phyloP scores from a whole-genome alignment of 805 yeast species.

The Wickerhamiella vanderwaltii region DNA sequence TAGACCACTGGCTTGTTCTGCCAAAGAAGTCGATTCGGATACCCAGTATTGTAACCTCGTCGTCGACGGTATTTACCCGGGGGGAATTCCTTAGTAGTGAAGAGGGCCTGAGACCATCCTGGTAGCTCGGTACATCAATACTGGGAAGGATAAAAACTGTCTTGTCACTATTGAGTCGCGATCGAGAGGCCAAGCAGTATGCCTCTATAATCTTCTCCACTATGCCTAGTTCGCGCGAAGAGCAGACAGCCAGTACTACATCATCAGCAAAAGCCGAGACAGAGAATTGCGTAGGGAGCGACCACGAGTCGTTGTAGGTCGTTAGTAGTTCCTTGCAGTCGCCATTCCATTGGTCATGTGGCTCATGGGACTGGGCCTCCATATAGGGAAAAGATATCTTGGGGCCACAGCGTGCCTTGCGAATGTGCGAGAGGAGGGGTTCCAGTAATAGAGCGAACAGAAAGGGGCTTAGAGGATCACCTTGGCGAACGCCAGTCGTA shows the following conservation, averaged over 20 bases:
- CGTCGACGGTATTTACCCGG: too few species aligned
- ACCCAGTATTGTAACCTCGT: neutral
- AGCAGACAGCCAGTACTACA: neutral
- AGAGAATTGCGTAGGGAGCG: neutral
- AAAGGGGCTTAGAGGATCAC: neutral
- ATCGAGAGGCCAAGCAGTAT: too few species aligned
- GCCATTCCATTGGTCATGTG: too few species aligned
- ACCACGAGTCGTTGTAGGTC: neutral
- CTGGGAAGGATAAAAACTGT: neutral
- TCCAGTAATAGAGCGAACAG: neutral
- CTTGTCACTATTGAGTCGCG: neutral
- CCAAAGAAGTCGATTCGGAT: neutral
- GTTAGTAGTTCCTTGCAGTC: too few species aligned
- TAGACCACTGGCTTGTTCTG: neutral
- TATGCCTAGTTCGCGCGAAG: neutral
- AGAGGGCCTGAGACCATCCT: too few species aligned
- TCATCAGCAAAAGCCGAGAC: constrained; percentile 7
- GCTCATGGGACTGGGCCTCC: neutral
- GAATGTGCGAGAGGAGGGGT: neutral
- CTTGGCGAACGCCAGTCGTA: constrained; percentile 4
- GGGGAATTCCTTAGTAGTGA: too few species aligned
- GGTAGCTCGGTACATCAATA: too few species aligned
- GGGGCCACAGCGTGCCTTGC: neutral
- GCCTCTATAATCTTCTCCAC: neutral
- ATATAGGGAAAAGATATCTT: neutral